phyloP scores from a whole-genome alignment of 179 eudicot species.

The Silene vulgaris region DNA sequence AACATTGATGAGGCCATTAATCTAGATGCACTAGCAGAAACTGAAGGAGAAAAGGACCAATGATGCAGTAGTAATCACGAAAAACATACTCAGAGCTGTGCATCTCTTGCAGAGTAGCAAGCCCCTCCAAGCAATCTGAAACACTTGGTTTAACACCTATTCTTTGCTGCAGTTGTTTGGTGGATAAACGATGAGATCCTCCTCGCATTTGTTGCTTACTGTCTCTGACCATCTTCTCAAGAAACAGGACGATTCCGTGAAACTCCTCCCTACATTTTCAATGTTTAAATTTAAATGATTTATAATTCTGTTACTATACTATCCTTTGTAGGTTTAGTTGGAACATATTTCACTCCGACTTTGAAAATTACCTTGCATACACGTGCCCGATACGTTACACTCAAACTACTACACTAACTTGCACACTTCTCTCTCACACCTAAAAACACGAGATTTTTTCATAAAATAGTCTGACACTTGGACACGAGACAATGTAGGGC shows the following conservation, averaged over 20 bases:
- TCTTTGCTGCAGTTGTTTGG: conserved; percentile 52
- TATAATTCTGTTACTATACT: background rate
- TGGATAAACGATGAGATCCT: conserved; percentile 44
- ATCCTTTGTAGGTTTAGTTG: background rate
- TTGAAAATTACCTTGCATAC: background rate
- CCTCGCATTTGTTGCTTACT: conserved; percentile 59
- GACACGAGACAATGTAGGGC: background rate
- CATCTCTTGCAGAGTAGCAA: conserved; percentile 64
- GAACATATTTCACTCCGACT: background rate
- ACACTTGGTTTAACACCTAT: conserved; percentile 74
- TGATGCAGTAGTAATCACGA: conserved; percentile 7
- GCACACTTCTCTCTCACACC: background rate
- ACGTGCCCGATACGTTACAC: background rate
- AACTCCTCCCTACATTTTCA: conserved; percentile 55
- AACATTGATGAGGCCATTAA: background rate
- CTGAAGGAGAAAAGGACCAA: background rate
- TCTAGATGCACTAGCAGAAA: background rate
- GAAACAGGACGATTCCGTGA: conserved; percentile 41
- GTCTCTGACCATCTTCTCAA: conserved; percentile 68
- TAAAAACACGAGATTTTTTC: background rate
- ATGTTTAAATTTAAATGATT: background rate
- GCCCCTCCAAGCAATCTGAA: conserved; percentile 80
- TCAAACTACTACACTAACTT: background rate
- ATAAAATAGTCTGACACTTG: background rate
- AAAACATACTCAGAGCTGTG: conserved; percentile 67